Evolutionary conservation across 1,284 basidiomycete species (phyloP).

Genomic region (Ceratobasidium sp.): DNA sequence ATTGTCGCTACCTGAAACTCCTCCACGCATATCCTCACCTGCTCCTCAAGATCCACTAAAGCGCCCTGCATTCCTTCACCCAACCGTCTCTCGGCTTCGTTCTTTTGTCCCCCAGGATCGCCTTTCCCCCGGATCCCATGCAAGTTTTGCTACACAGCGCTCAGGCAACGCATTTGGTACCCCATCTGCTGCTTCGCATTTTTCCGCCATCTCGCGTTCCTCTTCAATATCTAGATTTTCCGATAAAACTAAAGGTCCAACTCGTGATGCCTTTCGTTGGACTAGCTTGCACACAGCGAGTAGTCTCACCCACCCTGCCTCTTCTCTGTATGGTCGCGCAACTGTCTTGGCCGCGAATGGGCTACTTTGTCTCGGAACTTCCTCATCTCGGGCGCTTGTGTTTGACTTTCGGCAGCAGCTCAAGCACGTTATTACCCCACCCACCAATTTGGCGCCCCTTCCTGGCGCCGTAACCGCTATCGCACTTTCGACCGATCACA

Average conservation of each 20-base stretch:
- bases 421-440: conserved; percentile 65
- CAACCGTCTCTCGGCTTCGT: conserved; percentile 84
- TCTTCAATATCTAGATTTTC: conserved; percentile 73
- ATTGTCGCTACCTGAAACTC: conserved; percentile 43
- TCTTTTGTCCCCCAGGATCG: conserved; percentile 68
- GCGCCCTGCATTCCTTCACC: conserved; percentile 72
- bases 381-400: conserved; percentile 80
- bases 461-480: conserved; percentile 90
- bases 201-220: conserved; percentile 76
- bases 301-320: conserved; percentile 66
- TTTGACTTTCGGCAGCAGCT: conserved; percentile 93
- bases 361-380: conserved; percentile 90
- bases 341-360: conserved; percentile 89
- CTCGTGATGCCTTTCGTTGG: conserved; percentile 81
- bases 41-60: conserved; percentile 52
- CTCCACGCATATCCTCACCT: conserved; percentile 35
- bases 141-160: conserved; percentile 62
- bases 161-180: conserved; percentile 62
- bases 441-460: conserved; percentile 62
- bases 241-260: conserved; percentile 54
- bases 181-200: conserved; percentile 70
- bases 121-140: conserved; percentile 64
- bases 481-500: conserved; percentile 93
- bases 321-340: conserved; percentile 71
- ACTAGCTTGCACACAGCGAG: conserved; percentile 74